Evolutionary conservation across 2,329 filamentous ascomycete genomes (phyloP), one percentile per base, ranked within the genome.

Genomic region (Penicillium frequentans): DNA sequence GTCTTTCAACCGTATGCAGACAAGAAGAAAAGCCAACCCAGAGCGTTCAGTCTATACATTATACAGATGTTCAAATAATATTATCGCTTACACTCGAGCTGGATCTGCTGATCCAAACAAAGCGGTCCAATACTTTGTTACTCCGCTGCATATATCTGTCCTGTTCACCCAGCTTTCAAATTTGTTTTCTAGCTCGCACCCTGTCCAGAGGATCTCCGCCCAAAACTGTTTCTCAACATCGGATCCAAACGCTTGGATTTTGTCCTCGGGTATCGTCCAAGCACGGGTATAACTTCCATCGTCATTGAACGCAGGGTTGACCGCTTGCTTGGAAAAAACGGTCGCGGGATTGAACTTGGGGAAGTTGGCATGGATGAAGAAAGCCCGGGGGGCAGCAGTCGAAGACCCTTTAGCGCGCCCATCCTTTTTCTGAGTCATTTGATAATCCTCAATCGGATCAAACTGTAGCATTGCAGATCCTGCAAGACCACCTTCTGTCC

Each of bases 401-500:
- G 57, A 73, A 61, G 73, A 64, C 49, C 67, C 64, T 51, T 67
- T 66, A 19, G 68, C 60, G 11, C 64, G 64, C 59, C 61, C 64
- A 39, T 65, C 55, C 2, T 67, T 68, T 29, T 62, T 61, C 23
- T 61, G 63, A 0, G 56, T 65, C 29, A 68, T 58, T 8, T 56
- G 56, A 16, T 66, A 70, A 54, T 76, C 73, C 19, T 73, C 68
- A 3, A 65, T 54, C 7, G 73, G 72, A 47, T 74, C 68, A 50
- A 68, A 71, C 51, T 75, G 72, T 8, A 72, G 64, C 73, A 74
- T 75, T 47, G 73, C 70, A 10, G 72, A 69, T 21, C 73, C 73
- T 43, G 69, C 66, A 57, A 73, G 66, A 10, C 69, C 64, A 16
- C 66, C 61, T 50, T 63, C 52, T 19, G 63, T 62, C 11, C 54